Conservation (phyloP, 106 monocot species). For the Dendrobium catenatum region DNA sequence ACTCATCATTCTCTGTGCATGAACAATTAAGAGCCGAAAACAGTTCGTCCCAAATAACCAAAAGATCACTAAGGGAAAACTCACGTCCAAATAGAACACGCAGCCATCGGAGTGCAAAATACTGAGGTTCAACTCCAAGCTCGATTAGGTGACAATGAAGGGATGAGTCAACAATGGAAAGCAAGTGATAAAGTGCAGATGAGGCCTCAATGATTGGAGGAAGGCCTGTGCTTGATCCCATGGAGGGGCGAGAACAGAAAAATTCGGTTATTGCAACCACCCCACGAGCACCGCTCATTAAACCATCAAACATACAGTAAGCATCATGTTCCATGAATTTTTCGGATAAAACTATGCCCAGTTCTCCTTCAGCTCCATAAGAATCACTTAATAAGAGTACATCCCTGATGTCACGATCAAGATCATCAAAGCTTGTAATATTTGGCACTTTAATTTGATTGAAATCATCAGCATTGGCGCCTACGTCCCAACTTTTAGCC, state of each 20-base stretch:
- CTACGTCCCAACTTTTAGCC: conserved; percentile 17
- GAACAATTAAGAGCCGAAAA: conserved; percentile 37
- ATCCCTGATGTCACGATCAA: conserved; percentile 69
- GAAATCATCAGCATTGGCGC: not conserved
- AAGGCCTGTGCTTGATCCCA: conserved; percentile 27
- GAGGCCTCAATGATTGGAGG: conserved; percentile 71
- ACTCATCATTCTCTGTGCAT: conserved; percentile 16
- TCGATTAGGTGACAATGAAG: conserved; percentile 62
- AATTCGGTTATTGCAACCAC: conserved; percentile 76
- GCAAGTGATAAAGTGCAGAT: conserved; percentile 55
- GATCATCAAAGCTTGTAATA: conserved; percentile 48
- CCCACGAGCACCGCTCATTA: conserved; percentile 62
- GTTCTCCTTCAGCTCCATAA: conserved; percentile 91
- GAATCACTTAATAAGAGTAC: conserved; percentile 69
- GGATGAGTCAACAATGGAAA: conserved; percentile 46
- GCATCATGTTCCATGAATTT: conserved; percentile 96
- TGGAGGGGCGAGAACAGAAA: conserved; percentile 27
- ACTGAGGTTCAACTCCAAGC: conserved; percentile 72
- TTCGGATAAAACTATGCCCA: conserved; percentile 81
- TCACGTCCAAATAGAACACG: conserved; percentile 73
- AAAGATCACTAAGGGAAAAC: conserved; percentile 49
- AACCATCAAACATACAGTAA: conserved; percentile 79
- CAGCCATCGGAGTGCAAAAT: conserved; percentile 68
- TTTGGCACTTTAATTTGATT: conserved; percentile 9
- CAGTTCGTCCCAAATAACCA: conserved; percentile 69